phyloP scores from a whole-genome alignment of 495 filamentous ascomycete genomes.

The Neurospora terricola region DNA sequence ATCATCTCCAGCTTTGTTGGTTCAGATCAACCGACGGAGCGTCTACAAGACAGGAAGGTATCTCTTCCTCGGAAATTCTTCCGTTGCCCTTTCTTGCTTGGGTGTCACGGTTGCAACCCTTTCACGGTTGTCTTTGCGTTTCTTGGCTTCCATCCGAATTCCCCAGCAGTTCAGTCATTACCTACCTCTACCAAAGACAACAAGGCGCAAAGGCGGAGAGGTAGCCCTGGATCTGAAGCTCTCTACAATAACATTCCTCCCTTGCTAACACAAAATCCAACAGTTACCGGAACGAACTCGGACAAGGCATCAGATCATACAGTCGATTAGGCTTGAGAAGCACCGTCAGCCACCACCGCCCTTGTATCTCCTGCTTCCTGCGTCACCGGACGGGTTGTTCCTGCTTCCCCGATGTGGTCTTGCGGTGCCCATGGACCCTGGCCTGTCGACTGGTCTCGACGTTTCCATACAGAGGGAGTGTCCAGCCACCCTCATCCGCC shows the following conservation, averaged over 20 bases:
- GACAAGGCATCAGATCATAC: not conserved
- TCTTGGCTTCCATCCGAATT: not conserved
- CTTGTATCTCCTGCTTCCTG: not conserved
- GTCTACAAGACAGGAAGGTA: not conserved
- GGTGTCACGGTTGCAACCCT: not conserved
- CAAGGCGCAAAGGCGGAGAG: not conserved
- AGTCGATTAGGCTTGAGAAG: not conserved
- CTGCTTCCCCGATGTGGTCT: constrained; percentile 10
- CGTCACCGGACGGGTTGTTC: constrained; percentile 1
- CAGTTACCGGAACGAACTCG: not conserved
- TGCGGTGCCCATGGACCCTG: constrained; percentile 2
- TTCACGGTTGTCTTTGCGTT: not conserved
- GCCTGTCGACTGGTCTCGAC: not conserved
- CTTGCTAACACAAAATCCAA: not conserved
- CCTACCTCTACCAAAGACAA: not conserved
- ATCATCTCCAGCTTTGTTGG: not conserved
- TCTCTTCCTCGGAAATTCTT: not conserved
- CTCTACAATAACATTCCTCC: not conserved
- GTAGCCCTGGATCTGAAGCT: not conserved
- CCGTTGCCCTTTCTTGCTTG: not conserved
- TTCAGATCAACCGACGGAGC: not conserved
- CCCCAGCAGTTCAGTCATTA: not conserved
- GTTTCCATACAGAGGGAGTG: not conserved
- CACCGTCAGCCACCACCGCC: not conserved
- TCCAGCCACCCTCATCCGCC: constrained; percentile 2